A percentile compares a stretch with the other conserved stretches of the same genome.
Evolutionary conservation across 768 basidiomycete species (phyloP).

Genomic region (Lactarius quietus): DNA sequence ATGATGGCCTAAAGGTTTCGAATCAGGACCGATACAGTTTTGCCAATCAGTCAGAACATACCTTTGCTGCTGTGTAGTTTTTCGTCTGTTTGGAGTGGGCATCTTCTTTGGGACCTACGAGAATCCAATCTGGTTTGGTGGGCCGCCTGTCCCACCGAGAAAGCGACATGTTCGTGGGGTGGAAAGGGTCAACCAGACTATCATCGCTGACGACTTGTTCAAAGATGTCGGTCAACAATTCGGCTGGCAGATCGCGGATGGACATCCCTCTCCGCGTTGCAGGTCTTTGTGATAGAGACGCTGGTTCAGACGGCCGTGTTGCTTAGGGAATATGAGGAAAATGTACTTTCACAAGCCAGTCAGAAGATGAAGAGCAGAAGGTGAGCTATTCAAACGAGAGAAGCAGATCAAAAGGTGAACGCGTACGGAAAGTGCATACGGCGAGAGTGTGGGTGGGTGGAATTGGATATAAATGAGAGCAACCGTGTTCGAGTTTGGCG

Average conservation of each 20-base stretch:
- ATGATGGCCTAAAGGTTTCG: constrained; percentile 54
- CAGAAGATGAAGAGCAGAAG: not conserved
- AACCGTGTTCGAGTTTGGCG: not conserved
- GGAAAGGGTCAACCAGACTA: constrained; percentile 54
- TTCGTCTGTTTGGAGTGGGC: constrained; percentile 54
- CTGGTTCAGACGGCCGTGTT: not conserved
- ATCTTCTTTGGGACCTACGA: constrained; percentile 59
- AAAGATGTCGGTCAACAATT: constrained; percentile 69
- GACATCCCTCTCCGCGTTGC: constrained; percentile 11
- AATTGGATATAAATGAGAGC: not conserved
- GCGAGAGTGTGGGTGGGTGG: not conserved
- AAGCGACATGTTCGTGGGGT: constrained; percentile 60
- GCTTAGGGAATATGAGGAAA: too few relatives aligned
- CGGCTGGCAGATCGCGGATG: constrained; percentile 50
- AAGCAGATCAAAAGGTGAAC: not conserved
- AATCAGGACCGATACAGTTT: constrained; percentile 9
- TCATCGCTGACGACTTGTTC: constrained; percentile 69
- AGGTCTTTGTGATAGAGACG: not conserved
- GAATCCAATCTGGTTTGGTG: constrained; percentile 47
- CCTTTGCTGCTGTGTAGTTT: constrained; percentile 67
- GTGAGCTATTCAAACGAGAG: not conserved
- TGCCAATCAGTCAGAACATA: constrained; percentile 31
- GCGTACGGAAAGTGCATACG: constrained; percentile 2
- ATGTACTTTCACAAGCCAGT: not conserved
- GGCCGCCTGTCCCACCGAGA: constrained; percentile 59